Percentiles rank a stretch among this genome's conserved stretches.
Evolutionary conservation across 768 basidiomycete species (phyloP).

Genomic region (Rhizopogon vesiculosus): DNA sequence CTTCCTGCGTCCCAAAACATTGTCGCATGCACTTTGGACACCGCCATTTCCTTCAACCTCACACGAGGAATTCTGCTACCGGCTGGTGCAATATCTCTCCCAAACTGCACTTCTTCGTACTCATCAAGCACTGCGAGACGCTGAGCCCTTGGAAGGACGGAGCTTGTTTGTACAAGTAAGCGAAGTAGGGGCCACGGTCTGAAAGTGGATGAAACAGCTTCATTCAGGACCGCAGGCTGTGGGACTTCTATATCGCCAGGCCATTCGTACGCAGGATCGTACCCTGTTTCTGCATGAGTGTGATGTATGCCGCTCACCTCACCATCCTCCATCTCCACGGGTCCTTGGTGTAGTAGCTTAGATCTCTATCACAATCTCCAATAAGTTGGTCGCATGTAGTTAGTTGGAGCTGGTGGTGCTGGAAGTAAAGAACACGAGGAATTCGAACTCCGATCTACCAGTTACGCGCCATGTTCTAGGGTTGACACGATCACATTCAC

Average conservation of each 20-base stretch:
- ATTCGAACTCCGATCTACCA: constrained; percentile 12
- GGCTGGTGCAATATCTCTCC: constrained; percentile 55
- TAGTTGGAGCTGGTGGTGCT: background rate
- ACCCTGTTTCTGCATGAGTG: constrained; percentile 12
- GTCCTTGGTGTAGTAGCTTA: background rate
- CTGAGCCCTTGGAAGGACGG: constrained; percentile 46
- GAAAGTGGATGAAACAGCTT: constrained; percentile 19
- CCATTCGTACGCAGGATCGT: constrained; percentile 60
- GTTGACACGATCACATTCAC: background rate
- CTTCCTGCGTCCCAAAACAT: constrained; percentile 62
- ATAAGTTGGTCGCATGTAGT: background rate
- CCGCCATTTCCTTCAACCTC: constrained; percentile 79
- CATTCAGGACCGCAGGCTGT: background rate
- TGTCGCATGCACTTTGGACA: constrained; percentile 78
- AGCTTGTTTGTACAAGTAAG: constrained; percentile 31
- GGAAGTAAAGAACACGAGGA: background rate
- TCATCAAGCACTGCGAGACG: constrained; percentile 60
- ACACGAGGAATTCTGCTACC: constrained; percentile 56
- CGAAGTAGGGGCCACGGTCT: constrained; percentile 24
- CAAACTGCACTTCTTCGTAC: constrained; percentile 65
- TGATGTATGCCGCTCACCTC: constrained; percentile 4
- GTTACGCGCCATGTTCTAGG: background rate
- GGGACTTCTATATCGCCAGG: constrained; percentile 32
- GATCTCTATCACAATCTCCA: background rate
- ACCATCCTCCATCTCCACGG: constrained; percentile 11